Conservation (phyloP, 2,329 filamentous ascomycete genomes). For the Fusarium sp. region DNA sequence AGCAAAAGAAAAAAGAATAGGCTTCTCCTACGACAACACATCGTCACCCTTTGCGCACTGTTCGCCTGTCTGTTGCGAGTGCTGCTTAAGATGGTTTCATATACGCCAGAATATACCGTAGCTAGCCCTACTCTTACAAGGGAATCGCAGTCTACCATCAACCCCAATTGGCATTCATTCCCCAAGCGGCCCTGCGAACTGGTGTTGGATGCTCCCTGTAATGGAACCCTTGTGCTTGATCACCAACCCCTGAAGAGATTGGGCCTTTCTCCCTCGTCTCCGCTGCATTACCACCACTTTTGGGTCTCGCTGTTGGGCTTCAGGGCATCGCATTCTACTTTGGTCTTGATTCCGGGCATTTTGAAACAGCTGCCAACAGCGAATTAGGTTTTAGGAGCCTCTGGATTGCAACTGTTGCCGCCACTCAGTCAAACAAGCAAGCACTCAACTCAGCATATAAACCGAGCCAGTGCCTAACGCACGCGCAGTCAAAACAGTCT, state of each 20-base stretch:
- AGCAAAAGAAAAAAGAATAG: not conserved
- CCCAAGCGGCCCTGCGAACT: slow-evolving; percentile 12
- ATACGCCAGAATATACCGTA: slow-evolving; percentile 4
- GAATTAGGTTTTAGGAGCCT: slow-evolving; percentile 24
- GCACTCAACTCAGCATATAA: slow-evolving; percentile 21
- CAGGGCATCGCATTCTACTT: slow-evolving; percentile 15
- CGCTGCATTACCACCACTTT: slow-evolving; percentile 29
- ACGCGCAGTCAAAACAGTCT: slow-evolving; percentile 40
- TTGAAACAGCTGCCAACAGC: slow-evolving; percentile 19
- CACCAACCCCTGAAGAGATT: slow-evolving; percentile 36
- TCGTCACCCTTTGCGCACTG: slow-evolving; percentile 4
- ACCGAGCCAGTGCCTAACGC: slow-evolving; percentile 30
- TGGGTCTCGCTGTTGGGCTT: slow-evolving; percentile 33
- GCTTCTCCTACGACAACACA: slow-evolving; percentile 2
- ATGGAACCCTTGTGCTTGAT: slow-evolving; percentile 34
- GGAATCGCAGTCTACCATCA: slow-evolving; percentile 11
- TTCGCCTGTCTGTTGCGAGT: slow-evolving; percentile 1
- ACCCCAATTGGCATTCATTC: slow-evolving; percentile 3
- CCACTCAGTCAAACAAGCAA: slow-evolving; percentile 30
- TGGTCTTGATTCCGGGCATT: slow-evolving; percentile 19
- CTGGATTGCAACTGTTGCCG: slow-evolving; percentile 17
- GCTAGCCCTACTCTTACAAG: slow-evolving; percentile 18
- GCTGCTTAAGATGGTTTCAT: not conserved
- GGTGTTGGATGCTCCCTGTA: slow-evolving; percentile 20
- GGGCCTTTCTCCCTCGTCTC: slow-evolving; percentile 27